phyloP scores from a whole-genome alignment of 2,329 filamentous ascomycete genomes.

The Verticillium isaacii region DNA sequence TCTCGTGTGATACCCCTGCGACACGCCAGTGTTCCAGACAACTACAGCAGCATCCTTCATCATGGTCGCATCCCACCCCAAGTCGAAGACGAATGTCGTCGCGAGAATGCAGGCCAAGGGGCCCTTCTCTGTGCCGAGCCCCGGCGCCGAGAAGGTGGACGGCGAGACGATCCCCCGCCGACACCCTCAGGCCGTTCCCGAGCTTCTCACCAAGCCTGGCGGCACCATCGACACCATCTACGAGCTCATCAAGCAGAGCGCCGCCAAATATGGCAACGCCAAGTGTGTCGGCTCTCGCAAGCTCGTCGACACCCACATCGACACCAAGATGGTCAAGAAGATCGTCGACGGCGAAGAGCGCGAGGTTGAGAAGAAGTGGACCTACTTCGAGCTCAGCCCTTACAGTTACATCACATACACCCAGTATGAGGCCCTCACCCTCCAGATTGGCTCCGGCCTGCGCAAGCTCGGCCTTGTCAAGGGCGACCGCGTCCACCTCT shows the following conservation, averaged over 20 bases:
- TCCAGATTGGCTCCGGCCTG: constrained; percentile 65
- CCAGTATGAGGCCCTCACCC: constrained; percentile 68
- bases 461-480: constrained; percentile 67
- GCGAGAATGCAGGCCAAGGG: constrained; percentile 51
- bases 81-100: constrained; percentile 6
- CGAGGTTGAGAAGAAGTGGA: constrained; percentile 83
- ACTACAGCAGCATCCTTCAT: background rate
- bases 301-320: constrained; percentile 71
- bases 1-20: background rate
- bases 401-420: constrained; percentile 75
- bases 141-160: constrained; percentile 56
- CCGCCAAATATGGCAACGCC: constrained; percentile 59
- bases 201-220: constrained; percentile 54
- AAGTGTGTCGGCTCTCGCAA: constrained; percentile 66
- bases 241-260: constrained; percentile 67
- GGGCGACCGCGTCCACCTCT: constrained; percentile 70
- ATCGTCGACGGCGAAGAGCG: constrained; percentile 74
- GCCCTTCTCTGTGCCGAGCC: constrained; percentile 65
- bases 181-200: constrained; percentile 56
- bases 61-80: background rate
- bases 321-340: constrained; percentile 89
- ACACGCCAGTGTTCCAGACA: background rate
- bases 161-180: constrained; percentile 75
- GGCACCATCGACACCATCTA: constrained; percentile 67
- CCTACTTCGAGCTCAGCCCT: constrained; percentile 75